Base-by-base conservation (phyloP, 2,329 filamentous ascomycete species). In the Cladobotryum protrusum region DNA sequence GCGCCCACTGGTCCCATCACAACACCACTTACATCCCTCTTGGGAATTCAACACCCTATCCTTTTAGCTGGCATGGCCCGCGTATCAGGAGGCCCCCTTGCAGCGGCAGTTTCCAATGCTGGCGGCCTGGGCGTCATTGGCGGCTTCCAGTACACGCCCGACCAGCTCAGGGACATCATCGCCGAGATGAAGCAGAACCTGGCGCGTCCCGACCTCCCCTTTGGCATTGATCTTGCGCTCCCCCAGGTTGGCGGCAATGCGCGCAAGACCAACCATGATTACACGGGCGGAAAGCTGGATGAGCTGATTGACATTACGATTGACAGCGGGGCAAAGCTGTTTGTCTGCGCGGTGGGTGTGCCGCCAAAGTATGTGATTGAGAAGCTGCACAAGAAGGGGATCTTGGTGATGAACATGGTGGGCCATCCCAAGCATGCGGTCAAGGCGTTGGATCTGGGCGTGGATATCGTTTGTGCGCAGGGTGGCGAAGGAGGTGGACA, bases 351-450 rank as follows among this genome's bases (percentile, higher is more conserved):
- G 1, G 90, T 96, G 0, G 92, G 92, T 8, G 86, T 96, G 18
- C 92, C 92, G 14, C 89, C 91, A 0, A 72, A 74, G 42, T 68
- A 74, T 50, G 81, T 91, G 4, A 86, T 96, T 50, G 82, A 88
- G 58, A 73, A 82, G 42, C 75, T 97, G 41, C 92, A 97, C 63
- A 76, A 77, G 8, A 85, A 86, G 0, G 87, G 87, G 0, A 87
- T 97, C 37, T 65, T 95, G 52, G 77, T 96, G 34, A 96, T 96
- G 90, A 96, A 96, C 67, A 96, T 96, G 91, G 90, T 96, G 17
- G 92, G 92, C 0, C 87, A 91, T 60, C 91, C 92, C 2, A 89
- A 86, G 65, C 92, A 97, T 67, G 91, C 91, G 1, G 80, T 85
- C 65, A 96, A 96, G 72, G 91, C 91, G 2, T 74, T 97, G 4